Percentiles rank a stretch among this genome's conserved stretches.
phyloP scores from a whole-genome alignment of 2,329 filamentous ascomycete genomes.

The Aureobasidium subglaciale region DNA sequence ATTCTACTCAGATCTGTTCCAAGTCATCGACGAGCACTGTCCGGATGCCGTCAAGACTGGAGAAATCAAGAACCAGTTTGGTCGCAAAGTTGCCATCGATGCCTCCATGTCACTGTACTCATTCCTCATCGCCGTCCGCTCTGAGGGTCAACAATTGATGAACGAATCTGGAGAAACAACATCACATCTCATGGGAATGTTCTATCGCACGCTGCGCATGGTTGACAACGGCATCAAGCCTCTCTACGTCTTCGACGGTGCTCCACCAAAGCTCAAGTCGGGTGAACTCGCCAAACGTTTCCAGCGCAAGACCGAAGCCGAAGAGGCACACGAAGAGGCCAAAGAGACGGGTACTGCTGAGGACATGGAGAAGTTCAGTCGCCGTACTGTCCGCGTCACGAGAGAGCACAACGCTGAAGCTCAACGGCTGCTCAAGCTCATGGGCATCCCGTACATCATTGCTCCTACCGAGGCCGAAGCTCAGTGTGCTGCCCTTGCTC shows the following conservation, averaged over 20 bases:
- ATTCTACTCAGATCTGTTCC: constrained; percentile 33
- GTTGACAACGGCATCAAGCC: constrained; percentile 99
- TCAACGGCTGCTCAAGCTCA: constrained; percentile 80
- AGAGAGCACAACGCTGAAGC: constrained; percentile 94
- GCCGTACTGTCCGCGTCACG: constrained; percentile 89
- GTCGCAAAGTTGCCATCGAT: constrained; percentile 94
- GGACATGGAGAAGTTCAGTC: constrained; percentile 96
- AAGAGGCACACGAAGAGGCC: constrained; percentile 83
- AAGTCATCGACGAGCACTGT: constrained; percentile 53
- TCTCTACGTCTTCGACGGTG: constrained; percentile 94
- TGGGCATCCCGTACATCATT: constrained; percentile 93
- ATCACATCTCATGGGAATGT: constrained; percentile 98
- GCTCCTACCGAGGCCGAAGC: constrained; percentile 96
- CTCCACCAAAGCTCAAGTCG: constrained; percentile 93
- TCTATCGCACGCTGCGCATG: constrained; percentile 96
- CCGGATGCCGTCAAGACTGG: constrained; percentile 94
- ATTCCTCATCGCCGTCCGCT: constrained; percentile 95
- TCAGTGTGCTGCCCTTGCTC: constrained; percentile 83
- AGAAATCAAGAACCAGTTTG: constrained; percentile 98
- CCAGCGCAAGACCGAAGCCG: constrained; percentile 88
- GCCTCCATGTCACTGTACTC: constrained; percentile 99
- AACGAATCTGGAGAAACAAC: constrained; percentile 94
- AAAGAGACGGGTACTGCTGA: constrained; percentile 95
- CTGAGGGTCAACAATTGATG: constrained; percentile 92
- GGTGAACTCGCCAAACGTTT: constrained; percentile 95